Base-by-base conservation (phyloP, 495 filamentous ascomycete genomes). In the Tuber magnatum region DNA sequence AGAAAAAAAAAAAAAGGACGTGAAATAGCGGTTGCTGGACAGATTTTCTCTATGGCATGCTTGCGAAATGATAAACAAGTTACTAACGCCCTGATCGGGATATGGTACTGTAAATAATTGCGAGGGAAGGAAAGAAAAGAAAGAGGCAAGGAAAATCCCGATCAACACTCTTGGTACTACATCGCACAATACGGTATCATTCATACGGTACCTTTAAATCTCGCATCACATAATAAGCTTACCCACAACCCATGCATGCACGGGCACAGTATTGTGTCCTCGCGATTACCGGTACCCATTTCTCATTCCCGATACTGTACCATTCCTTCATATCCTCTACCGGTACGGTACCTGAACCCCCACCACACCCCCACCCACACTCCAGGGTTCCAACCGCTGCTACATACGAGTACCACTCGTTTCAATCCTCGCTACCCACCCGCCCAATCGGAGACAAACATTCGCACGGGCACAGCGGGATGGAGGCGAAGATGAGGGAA, bases 211-310 rank as follows among this genome's bases (percentile, higher is more conserved):
- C 46, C 5, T n/a, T 51, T n/a, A 51, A 51, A 14, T 10, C n/a
- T 61, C 51, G 51, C 28, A n/a, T 61, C 51, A 28, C n/a, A 61
- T 61, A 56, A 56, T 56, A 61, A 61, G n/a, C n/a, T 61, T 61
- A 61, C 51, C n/a, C 14, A 61, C 48, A 51, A 16, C 22, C 7
- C 48, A 12, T 28, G n/a, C 51, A 61, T 61, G 51, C n/a, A 61
- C n/a, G 12, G 3, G 2, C 48, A 51, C 24, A 24, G 24, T 46
- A 46, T 20, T 46, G 40, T 44, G 14, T 24, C n/a, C 7, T 0
- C 46, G n/a, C 14, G 20, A 22, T 46, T 20, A n/a, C n/a, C n/a
- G n/a, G n/a, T n/a, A n/a, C 39, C 39, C 39, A 2, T 3, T 40
- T 40, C 2, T 40, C 39, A 40, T 40, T 40, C 39, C 39, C 39